These are phyloP conservation scores for Jamesozyma lodderae DNA, from an alignment of 805 yeast species.

Conservation along the genomic window DNA sequence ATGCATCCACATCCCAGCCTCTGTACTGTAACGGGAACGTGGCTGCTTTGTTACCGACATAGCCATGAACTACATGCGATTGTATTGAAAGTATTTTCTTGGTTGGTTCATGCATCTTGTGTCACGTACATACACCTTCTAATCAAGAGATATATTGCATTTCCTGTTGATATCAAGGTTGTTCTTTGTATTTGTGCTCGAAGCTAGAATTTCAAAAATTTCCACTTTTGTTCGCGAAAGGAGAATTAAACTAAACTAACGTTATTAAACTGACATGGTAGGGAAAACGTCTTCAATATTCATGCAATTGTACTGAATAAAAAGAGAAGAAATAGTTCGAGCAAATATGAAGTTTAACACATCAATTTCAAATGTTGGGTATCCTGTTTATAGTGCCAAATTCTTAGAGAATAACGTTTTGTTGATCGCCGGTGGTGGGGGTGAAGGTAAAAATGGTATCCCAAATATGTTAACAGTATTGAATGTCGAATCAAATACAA, in stretches of 20 bases:
- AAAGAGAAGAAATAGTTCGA: too few relatives aligned
- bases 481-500: conserved; percentile 31
- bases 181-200: too few relatives aligned
- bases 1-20: conserved; percentile 91
- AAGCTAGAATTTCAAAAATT: too few relatives aligned
- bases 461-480: conserved; percentile 71
- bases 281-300: too few relatives aligned
- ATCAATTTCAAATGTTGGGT: conserved; percentile 36
- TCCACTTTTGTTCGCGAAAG: too few relatives aligned
- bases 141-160: too few relatives aligned
- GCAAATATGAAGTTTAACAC: conserved; percentile 21
- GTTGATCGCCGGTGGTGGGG: conserved; percentile 87
- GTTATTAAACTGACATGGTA: too few relatives aligned
- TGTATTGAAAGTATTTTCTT: conserved; percentile 47
- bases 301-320: too few relatives aligned
- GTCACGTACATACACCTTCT: too few relatives aligned
- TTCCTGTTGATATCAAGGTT: too few relatives aligned
- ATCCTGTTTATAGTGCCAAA: conserved; percentile 74
- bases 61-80: conserved; percentile 91
- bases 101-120: too few relatives aligned
- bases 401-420: conserved; percentile 53
- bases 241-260: too few relatives aligned
- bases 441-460: conserved; percentile 88
- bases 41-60: conserved; percentile 87
- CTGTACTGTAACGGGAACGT: conserved; percentile 78